These are phyloP conservation scores for Hordeum pubiflorum DNA, from an alignment of 202 grass and related monocot species.

Conservation along the genomic window DNA sequence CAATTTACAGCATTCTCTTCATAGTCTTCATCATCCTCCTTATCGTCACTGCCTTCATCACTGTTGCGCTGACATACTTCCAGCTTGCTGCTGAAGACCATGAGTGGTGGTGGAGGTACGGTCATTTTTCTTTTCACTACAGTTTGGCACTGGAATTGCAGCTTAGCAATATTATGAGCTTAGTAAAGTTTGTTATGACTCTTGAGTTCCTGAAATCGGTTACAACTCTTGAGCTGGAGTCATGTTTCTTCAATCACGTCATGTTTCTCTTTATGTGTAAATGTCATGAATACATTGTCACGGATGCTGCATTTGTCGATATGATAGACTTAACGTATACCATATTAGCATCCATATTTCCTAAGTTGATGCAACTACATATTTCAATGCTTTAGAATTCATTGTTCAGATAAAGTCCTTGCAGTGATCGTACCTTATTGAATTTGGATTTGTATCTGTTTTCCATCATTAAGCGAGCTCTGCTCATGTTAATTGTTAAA, in stretches of 20 bases:
- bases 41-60: slow-evolving; percentile 92
- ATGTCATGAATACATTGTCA: neutral
- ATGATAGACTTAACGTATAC: neutral
- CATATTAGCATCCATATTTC: neutral
- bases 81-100: slow-evolving; percentile 98
- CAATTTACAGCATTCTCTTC: slow-evolving; percentile 99
- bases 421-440: neutral
- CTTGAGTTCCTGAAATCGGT: neutral
- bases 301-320: neutral
- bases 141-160: neutral
- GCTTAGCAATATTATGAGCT: neutral
- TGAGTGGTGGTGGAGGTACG: slow-evolving; percentile 99
- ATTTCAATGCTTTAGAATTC: neutral
- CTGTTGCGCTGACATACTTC: slow-evolving; percentile 95
- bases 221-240: neutral
- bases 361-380: neutral
- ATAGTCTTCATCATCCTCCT: slow-evolving; percentile 95
- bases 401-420: neutral
- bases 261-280: neutral
- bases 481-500: neutral
- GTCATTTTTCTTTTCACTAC: neutral
- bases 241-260: neutral
- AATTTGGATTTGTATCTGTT: neutral
- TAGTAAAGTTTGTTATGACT: neutral
- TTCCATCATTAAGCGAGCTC: neutral